These are phyloP conservation scores for Hysterangium stoloniferum DNA, from an alignment of 768 basidiomycete species.

Conservation along the genomic window DNA sequence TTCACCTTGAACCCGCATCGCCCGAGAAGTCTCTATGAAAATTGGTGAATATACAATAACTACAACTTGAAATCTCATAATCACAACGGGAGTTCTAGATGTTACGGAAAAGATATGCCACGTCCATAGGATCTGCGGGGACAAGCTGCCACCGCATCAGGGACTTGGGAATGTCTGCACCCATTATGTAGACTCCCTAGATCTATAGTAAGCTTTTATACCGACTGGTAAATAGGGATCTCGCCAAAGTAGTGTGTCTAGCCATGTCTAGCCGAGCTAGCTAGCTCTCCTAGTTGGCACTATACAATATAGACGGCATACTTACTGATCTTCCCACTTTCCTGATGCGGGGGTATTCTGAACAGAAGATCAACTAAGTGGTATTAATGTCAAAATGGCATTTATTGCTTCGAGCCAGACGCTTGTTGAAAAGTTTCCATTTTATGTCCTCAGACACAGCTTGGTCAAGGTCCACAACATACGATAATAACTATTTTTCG, in stretches of 20 bases:
- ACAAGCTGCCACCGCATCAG: slow-evolving; percentile 14
- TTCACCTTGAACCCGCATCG: slow-evolving; percentile 25
- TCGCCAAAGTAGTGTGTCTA: no score
- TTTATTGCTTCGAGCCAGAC: slow-evolving; percentile 14
- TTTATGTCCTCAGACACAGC: slow-evolving; percentile 20
- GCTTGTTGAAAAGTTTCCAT: slow-evolving; percentile 7
- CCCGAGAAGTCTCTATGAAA: slow-evolving; percentile 1
- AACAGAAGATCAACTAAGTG: neutral
- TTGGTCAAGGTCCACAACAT: slow-evolving; percentile 6
- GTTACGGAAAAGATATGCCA: slow-evolving; percentile 16
- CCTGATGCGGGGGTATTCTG: neutral
- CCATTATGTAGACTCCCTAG: neutral
- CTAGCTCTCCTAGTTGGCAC: no score
- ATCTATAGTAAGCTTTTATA: no score
- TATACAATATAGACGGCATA: no score
- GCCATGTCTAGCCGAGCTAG: no score
- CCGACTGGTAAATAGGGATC: no score
- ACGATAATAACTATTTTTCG: no score
- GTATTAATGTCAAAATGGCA: slow-evolving; percentile 3
- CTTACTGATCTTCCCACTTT: slow-evolving; percentile 2
- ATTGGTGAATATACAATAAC: neutral
- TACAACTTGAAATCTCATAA: neutral
- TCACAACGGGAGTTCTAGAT: slow-evolving; percentile 18
- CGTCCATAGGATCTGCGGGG: slow-evolving; percentile 16
- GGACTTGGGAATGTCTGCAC: neutral